Conservation (phyloP, 805 yeast species). For the Nakazawaea ernobii region DNA sequence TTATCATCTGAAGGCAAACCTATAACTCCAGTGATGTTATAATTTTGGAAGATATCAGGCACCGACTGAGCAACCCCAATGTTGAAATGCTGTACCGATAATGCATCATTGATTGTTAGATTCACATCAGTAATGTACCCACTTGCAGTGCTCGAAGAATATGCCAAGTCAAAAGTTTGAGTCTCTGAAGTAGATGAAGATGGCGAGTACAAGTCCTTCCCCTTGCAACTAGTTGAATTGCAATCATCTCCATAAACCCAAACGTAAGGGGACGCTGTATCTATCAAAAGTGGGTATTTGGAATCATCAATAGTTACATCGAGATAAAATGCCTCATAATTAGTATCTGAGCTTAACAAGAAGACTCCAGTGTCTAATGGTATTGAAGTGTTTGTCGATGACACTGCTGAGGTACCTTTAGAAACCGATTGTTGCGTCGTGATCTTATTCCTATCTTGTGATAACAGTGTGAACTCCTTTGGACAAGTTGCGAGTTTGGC, state of each 20-base stretch:
- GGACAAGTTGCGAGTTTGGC: too few species aligned
- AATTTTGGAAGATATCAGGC: constrained; percentile 46
- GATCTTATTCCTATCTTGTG: too few species aligned
- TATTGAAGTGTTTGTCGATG: not conserved
- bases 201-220: constrained; percentile 25
- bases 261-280: constrained; percentile 59
- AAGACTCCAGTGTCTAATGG: constrained; percentile 19
- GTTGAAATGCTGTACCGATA: constrained; percentile 31
- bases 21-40: constrained; percentile 52
- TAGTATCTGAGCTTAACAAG: constrained; percentile 19
- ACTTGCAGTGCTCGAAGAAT: constrained; percentile 47
- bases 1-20: constrained; percentile 48
- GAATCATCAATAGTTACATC: constrained; percentile 33
- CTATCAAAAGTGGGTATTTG: constrained; percentile 48
- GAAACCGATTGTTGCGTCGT: too few species aligned
- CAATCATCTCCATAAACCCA: constrained; percentile 59
- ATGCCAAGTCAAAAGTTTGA: constrained; percentile 40
- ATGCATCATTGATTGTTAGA: constrained; percentile 30
- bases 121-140: constrained; percentile 41
- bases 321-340: constrained; percentile 30
- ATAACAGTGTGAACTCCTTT: too few species aligned
- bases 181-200: constrained; percentile 15
- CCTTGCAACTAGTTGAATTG: constrained; percentile 32
- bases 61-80: constrained; percentile 51
- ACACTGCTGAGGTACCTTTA: too few species aligned